These are phyloP conservation scores for Bacidia rubella DNA, from an alignment of 495 filamentous ascomycete genomes.

Conservation along the genomic window DNA sequence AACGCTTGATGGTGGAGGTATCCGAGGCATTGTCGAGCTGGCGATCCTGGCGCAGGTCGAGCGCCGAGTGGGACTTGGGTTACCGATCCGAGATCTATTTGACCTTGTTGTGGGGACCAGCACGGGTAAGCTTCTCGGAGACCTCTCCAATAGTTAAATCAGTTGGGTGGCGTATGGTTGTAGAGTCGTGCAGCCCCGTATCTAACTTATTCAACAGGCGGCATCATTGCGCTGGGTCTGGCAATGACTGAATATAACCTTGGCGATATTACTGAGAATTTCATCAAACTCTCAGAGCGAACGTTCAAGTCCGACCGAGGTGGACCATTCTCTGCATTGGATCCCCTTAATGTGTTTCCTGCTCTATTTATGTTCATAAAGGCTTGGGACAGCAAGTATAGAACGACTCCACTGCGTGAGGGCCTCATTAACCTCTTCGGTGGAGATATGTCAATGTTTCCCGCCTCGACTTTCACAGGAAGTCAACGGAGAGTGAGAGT, in stretches of 20 bases:
- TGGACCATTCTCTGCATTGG: background rate
- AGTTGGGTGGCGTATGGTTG: no score
- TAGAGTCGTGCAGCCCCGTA: no score
- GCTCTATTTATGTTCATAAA: background rate
- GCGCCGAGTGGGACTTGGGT: background rate
- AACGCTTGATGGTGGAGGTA: slow-evolving; percentile 3
- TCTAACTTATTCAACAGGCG: background rate
- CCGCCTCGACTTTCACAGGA: background rate
- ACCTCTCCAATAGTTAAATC: no score
- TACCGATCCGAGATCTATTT: slow-evolving; percentile 5
- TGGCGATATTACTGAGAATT: background rate
- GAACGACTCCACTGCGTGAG: background rate
- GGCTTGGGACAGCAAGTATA: background rate
- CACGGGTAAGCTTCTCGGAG: background rate
- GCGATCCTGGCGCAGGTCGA: slow-evolving; percentile 2
- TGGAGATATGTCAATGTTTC: background rate
- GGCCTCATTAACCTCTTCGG: background rate
- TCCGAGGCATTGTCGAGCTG: slow-evolving; percentile 2
- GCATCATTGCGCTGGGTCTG: slow-evolving; percentile 5
- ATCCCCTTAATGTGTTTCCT: background rate
- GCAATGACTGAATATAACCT: background rate
- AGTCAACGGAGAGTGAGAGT: background rate
- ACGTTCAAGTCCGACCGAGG: background rate
- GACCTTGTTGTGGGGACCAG: slow-evolving; percentile 4
- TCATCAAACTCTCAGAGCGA: background rate